phyloP scores from a whole-genome alignment of 2,329 filamentous ascomycete species.

The Phialemoniopsis sp. region DNA sequence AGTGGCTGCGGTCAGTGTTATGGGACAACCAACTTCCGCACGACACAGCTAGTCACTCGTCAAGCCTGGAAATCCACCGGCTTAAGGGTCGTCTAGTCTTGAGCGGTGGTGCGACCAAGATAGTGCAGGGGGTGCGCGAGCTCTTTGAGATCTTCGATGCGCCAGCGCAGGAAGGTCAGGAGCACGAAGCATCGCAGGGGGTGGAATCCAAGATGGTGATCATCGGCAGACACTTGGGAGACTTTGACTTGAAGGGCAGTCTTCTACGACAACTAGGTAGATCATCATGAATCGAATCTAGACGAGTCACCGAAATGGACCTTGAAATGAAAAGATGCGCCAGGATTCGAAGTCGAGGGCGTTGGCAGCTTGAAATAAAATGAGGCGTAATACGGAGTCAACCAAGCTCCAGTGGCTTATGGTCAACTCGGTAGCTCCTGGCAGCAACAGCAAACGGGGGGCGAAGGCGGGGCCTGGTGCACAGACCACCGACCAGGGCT shows the following conservation, averaged over 20 bases:
- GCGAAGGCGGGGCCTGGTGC: no score
- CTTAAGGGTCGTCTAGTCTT: conserved; percentile 76
- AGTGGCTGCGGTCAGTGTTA: conserved; percentile 76
- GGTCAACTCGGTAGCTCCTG: no score
- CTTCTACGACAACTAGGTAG: conserved; percentile 11
- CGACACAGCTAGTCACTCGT: conserved; percentile 21
- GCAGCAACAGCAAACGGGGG: background rate
- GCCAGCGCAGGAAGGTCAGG: conserved; percentile 21
- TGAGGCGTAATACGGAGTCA: no score
- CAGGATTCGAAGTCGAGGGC: no score
- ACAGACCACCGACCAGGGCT: background rate
- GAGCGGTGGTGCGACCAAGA: conserved; percentile 59
- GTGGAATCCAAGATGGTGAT: conserved; percentile 55
- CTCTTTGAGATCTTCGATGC: conserved; percentile 86
- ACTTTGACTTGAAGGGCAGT: conserved; percentile 47
- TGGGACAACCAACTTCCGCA: conserved; percentile 71
- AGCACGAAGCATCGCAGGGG: conserved; percentile 15
- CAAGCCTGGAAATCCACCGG: conserved; percentile 75
- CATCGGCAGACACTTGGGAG: conserved; percentile 53
- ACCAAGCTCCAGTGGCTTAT: no score
- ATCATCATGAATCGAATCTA: no score
- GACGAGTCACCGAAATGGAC: no score
- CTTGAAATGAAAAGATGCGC: no score
- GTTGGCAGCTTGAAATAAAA: no score
- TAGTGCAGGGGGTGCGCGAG: conserved; percentile 89